Base-by-base conservation (phyloP, 257 asterid species). In the Cynanchum wilfordii region DNA sequence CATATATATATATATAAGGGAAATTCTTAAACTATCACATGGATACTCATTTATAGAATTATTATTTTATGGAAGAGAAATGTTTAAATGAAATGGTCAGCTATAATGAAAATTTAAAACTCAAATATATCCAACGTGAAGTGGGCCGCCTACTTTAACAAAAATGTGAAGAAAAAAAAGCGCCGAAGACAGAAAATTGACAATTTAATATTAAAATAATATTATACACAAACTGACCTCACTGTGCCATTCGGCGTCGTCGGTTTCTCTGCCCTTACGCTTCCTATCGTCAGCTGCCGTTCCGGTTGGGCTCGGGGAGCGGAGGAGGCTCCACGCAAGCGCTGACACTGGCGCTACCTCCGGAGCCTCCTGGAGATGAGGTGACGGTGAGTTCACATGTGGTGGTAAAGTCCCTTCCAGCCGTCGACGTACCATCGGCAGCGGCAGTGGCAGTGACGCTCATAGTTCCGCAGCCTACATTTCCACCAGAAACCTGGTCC, bases 281-380 rank as follows among this genome's bases (percentile, higher is more conserved):
- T 93, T 93, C 83, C 93, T 87, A 52, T 84, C 88, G 9, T 76
- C 84, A 55, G 57, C 69, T 52, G 60, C 47, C 69, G 76, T 24
- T 45, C 70, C 9, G 36, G 66, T 27, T 27, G 33, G 76, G 70
- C 10, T 64, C 69, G 66, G 29, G 76, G 71, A 36, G 13, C 9
- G 33, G 69, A 16, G 60, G 81, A 25, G 79, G 76, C 72, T 85
- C 89, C 10, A 59, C 89, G 64, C 88, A 82, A 65, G 78, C 83
- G 64, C 88, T 84, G 68, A 78, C 83, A 59, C 85, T 87, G 74
- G 69, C 79, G 66, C 89, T 89, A 49, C 58, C 79, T 7, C 89
- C 84, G 9, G 93, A 87, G 75, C 80, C 84, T 7, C 86, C 92
- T 10, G 97, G 82, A 4, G 97, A 87, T 1, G 93, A 84, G 76